Conservation (phyloP, 352 stramenopile genomes). For the Globisporangium radiosum region DNA sequence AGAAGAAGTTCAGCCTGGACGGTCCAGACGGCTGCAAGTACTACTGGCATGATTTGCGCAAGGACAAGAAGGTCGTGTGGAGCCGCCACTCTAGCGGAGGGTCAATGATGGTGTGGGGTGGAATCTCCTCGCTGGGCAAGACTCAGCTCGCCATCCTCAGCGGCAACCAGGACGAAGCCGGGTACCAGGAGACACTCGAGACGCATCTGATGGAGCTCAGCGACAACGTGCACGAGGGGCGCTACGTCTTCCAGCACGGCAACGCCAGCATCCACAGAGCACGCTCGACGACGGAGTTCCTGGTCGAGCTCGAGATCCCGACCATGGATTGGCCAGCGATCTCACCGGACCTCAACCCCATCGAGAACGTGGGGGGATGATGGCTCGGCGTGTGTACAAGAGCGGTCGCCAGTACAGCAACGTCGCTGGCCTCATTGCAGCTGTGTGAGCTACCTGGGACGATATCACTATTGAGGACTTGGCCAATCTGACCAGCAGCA, state of each 20-base stretch:
- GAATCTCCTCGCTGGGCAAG: too few relatives aligned
- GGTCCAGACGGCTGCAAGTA: too few relatives aligned
- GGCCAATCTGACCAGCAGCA: constrained; percentile 3
- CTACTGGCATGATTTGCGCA: too few relatives aligned
- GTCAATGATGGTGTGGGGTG: too few relatives aligned
- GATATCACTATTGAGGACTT: constrained; percentile 3
- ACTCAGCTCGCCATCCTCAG: too few relatives aligned
- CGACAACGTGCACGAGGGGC: background rate
- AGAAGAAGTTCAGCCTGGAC: too few relatives aligned
- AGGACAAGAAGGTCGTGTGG: too few relatives aligned
- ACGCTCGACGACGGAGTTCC: background rate
- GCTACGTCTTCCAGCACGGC: too few relatives aligned
- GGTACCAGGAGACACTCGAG: background rate
- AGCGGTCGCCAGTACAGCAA: background rate
- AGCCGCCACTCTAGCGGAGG: too few relatives aligned
- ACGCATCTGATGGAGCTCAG: background rate
- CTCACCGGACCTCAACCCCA: background rate
- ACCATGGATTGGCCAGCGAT: background rate
- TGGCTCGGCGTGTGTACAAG: constrained; percentile 1
- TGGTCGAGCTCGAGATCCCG: background rate
- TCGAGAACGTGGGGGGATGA: background rate
- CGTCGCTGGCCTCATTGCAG: constrained; percentile 1
- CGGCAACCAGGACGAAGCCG: too few relatives aligned
- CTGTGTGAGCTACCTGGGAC: constrained; percentile 1
- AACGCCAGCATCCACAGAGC: background rate